A percentile compares a stretch with the other conserved stretches of the same genome.
These are phyloP conservation scores for Curvularia verruculosa DNA, from an alignment of 2,329 filamentous ascomycete species.

Conservation along the genomic window DNA sequence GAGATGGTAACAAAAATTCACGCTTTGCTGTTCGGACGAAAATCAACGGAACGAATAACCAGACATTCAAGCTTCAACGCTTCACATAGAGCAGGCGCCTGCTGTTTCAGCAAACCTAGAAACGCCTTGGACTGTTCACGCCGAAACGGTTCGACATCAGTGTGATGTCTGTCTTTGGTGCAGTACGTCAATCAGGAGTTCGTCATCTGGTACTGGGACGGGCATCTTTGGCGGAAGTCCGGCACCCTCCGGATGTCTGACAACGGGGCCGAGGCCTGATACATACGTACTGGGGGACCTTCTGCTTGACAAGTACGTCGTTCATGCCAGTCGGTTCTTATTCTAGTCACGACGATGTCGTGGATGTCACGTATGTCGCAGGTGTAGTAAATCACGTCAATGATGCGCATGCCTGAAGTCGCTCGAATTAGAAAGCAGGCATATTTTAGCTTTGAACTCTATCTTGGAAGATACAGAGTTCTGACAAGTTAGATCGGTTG, in stretches of 20 bases:
- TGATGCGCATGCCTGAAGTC: not conserved
- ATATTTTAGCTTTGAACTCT: not conserved
- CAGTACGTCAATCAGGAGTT: not conserved
- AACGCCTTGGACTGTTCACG: not conserved
- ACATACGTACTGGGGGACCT: too few species aligned
- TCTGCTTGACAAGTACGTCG: not conserved
- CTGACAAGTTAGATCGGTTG: not conserved
- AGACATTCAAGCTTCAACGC: not conserved
- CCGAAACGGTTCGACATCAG: not conserved
- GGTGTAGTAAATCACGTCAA: not conserved
- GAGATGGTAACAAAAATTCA: too few species aligned
- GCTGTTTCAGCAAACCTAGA: not conserved
- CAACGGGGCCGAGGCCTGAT: not conserved
- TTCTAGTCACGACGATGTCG: not conserved
- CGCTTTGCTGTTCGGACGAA: not conserved
- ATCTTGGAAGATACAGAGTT: not conserved
- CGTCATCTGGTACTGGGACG: not conserved
- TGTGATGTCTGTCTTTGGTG: not conserved
- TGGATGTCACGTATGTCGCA: too few species aligned
- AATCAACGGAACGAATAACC: not conserved
- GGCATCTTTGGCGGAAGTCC: too few species aligned
- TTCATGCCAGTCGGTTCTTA: not conserved
- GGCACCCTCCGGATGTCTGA: not conserved
- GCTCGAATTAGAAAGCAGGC: too few species aligned
- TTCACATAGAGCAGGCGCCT: too few species aligned